Percentiles rank a stretch among this genome's conserved stretches.
phyloP scores from a whole-genome alignment of 805 yeast genomes.

The Sugiyamaella marilandica region DNA sequence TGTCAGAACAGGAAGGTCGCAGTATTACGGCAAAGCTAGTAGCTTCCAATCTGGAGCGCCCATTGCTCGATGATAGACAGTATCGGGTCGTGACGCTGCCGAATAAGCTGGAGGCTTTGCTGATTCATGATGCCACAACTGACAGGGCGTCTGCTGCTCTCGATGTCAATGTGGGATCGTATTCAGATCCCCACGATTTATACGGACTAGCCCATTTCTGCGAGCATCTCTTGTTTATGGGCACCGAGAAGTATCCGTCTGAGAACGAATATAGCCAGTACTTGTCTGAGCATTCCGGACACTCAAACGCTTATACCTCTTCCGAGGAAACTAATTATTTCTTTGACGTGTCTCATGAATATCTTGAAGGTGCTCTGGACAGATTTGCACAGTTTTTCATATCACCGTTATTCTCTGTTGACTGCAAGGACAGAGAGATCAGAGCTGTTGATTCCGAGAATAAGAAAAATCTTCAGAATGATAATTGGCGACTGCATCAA shows the following conservation, averaged over 20 bases:
- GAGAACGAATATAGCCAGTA: constrained; percentile 72
- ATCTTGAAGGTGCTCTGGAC: constrained; percentile 82
- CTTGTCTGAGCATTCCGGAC: constrained; percentile 79
- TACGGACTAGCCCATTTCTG: constrained; percentile 88
- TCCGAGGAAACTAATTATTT: constrained; percentile 84
- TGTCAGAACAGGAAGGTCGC: constrained; percentile 2
- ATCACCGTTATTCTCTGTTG: constrained; percentile 64
- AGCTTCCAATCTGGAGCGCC: constrained; percentile 36
- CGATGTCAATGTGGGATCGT: constrained; percentile 76
- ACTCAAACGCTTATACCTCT: constrained; percentile 89
- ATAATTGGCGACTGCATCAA: constrained; percentile 83
- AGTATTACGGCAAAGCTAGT: constrained; percentile 8
- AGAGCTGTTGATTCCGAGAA: constrained; percentile 95
- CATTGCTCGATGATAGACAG: constrained; percentile 60
- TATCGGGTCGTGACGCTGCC: constrained; percentile 64
- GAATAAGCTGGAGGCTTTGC: constrained; percentile 63
- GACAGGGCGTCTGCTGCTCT: constrained; percentile 64
- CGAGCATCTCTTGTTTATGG: constrained; percentile 81
- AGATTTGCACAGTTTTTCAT: constrained; percentile 91
- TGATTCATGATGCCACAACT: constrained; percentile 72
- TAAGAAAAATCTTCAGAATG: constrained; percentile 88
- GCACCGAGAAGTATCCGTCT: constrained; percentile 67
- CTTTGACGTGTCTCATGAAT: constrained; percentile 74
- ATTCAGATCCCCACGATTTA: constrained; percentile 62
- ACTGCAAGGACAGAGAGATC: constrained; percentile 86